phyloP scores from a whole-genome alignment of 1,284 basidiomycete species.

The Waitea zeae region DNA sequence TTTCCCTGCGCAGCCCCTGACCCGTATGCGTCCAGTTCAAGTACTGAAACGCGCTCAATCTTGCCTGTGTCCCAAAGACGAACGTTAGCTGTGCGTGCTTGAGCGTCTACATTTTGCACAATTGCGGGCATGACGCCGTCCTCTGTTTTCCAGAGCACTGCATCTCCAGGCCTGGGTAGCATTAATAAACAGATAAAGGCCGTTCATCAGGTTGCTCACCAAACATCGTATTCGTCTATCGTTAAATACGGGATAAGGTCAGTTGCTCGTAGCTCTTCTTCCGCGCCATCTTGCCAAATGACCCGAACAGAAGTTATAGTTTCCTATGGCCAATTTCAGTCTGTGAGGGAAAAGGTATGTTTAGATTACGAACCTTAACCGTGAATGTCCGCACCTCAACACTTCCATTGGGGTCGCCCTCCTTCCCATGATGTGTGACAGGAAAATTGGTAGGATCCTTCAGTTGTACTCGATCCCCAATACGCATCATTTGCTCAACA shows the following conservation, averaged over 20 bases:
- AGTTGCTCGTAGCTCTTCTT: conserved; percentile 38
- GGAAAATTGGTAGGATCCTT: conserved; percentile 29
- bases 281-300: conserved; percentile 78
- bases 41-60: conserved; percentile 57
- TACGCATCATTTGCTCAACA: conserved; percentile 44
- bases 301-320: conserved; percentile 56
- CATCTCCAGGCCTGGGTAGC: conserved; percentile 67
- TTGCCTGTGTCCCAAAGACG: conserved; percentile 32
- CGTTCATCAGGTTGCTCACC: conserved; percentile 25
- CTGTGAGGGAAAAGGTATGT: background rate
- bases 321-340: conserved; percentile 23
- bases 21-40: conserved; percentile 81
- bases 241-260: conserved; percentile 71
- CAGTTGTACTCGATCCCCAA: conserved; percentile 47
- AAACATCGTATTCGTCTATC: conserved; percentile 74
- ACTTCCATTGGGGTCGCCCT: conserved; percentile 22
- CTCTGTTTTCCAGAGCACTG: conserved; percentile 75
- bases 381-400: conserved; percentile 38
- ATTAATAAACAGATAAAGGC: background rate
- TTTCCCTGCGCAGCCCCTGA: conserved; percentile 30
- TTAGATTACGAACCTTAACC: conserved; percentile 17
- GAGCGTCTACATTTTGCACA: conserved; percentile 64
- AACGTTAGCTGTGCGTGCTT: conserved; percentile 53
- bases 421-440: conserved; percentile 35
- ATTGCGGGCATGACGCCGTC: conserved; percentile 51